A percentile compares a stretch with the other conserved stretches of the same genome.
Conservation (phyloP, 441 rosid genomes). For the Gossypium aridum region DNA sequence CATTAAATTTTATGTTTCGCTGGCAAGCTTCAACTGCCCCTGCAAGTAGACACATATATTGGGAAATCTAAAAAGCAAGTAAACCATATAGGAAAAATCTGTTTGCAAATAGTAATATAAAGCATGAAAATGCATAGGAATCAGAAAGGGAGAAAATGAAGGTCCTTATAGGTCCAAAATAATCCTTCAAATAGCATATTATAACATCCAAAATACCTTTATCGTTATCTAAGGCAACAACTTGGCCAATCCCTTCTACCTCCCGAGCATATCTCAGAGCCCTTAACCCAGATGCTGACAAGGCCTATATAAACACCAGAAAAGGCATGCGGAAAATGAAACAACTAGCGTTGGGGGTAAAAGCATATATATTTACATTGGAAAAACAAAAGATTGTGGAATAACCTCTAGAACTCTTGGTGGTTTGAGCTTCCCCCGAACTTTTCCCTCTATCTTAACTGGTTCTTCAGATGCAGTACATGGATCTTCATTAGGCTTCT, state of each 20-base stretch:
- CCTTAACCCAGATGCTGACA: constrained; percentile 93
- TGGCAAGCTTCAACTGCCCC: constrained; percentile 89
- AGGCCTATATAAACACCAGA: constrained; percentile 44
- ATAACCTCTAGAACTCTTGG: constrained; percentile 88
- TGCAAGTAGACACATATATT: constrained; percentile 14
- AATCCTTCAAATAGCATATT: neutral
- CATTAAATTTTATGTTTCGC: constrained; percentile 88
- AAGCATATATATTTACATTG: neutral
- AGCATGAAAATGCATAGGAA: constrained; percentile 2
- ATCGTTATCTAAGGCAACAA: constrained; percentile 93
- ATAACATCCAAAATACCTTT: constrained; percentile 38
- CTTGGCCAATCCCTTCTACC: constrained; percentile 85
- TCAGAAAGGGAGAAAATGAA: neutral
- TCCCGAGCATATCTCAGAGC: constrained; percentile 91
- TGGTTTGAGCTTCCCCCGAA: constrained; percentile 59
- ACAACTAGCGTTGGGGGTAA: neutral
- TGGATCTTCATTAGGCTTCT: constrained; percentile 34
- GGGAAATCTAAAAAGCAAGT: neutral
- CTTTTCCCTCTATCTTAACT: constrained; percentile 37
- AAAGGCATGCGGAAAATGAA: constrained; percentile 2
- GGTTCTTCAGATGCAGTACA: constrained; percentile 36
- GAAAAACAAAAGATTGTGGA: neutral
- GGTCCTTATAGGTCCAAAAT: neutral
- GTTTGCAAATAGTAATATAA: neutral
- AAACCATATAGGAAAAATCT: neutral